Percentiles rank a stretch among this genome's conserved stretches.
phyloP scores from a whole-genome alignment of 441 rosid species.

The Syzygium syzygioides region DNA sequence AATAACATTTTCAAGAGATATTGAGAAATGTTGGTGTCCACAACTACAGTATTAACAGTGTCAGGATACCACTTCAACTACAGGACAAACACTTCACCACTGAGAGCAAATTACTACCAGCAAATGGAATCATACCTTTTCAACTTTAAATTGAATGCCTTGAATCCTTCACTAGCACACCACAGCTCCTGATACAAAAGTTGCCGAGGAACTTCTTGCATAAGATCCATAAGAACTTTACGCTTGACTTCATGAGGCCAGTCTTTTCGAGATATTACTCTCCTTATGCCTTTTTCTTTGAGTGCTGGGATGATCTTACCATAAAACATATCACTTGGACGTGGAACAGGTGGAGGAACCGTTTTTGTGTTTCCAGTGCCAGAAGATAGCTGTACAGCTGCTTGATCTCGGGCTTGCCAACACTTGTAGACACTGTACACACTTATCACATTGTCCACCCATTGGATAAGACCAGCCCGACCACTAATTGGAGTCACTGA shows the following conservation, averaged over 20 bases:
- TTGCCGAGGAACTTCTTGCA: slow-evolving; percentile 93
- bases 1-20: not conserved
- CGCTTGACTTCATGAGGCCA: slow-evolving; percentile 99
- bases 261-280: slow-evolving; percentile 96
- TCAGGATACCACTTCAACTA: not conserved
- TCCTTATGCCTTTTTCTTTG: slow-evolving; percentile 96
- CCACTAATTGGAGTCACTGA: slow-evolving; percentile 99
- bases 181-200: slow-evolving; percentile 95
- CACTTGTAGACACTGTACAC: slow-evolving; percentile 92
- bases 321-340: slow-evolving; percentile 99
- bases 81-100: not conserved
- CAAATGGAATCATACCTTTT: slow-evolving; percentile 48
- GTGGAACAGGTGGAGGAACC: slow-evolving; percentile 75
- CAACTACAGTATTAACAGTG: not conserved
- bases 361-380: slow-evolving; percentile 58
- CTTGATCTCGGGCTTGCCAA: slow-evolving; percentile 91
- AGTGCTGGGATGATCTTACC: slow-evolving; percentile 99
- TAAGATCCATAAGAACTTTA: slow-evolving; percentile 91
- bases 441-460: slow-evolving; percentile 96
- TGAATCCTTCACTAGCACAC: slow-evolving; percentile 99
- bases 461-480: slow-evolving; percentile 97
- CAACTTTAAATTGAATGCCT: slow-evolving; percentile 84
- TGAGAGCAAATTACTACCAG: not conserved
- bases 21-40: not conserved
- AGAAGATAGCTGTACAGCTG: slow-evolving; percentile 57